These are phyloP conservation scores for Aspergillus awamori DNA, from an alignment of 2,329 filamentous ascomycete species.

Conservation along the genomic window DNA sequence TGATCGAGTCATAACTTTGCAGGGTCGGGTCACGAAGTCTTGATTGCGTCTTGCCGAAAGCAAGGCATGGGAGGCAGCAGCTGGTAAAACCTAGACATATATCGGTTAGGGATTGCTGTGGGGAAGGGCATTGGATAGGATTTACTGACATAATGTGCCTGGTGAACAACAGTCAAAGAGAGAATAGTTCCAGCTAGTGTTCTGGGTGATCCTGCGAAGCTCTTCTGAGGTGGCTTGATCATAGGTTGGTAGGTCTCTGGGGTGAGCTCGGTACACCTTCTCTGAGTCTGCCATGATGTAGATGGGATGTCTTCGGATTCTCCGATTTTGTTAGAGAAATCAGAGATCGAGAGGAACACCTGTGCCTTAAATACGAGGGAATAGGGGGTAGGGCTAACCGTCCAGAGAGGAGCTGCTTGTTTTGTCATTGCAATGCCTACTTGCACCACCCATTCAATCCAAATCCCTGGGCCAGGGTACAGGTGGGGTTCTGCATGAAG, in stretches of 20 bases:
- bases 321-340: too few species aligned
- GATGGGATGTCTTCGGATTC: too few species aligned
- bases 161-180: conserved; percentile 20
- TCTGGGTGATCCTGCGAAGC: conserved; percentile 10
- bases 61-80: conserved; percentile 23
- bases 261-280: conserved; percentile 16
- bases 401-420: too few species aligned
- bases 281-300: conserved; percentile 1
- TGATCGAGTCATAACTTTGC: conserved; percentile 13
- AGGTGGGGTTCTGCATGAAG: too few species aligned
- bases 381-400: too few species aligned
- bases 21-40: conserved; percentile 15
- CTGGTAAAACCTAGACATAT: conserved; percentile 13
- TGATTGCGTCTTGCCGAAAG: conserved; percentile 23
- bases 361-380: too few species aligned
- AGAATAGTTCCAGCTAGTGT: conserved; percentile 21
- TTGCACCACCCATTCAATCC: too few species aligned
- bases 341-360: too few species aligned
- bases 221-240: conserved; percentile 5
- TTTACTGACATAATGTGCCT: conserved; percentile 21
- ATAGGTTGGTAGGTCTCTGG: conserved; percentile 11
- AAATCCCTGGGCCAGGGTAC: too few species aligned
- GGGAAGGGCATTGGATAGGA: not conserved
- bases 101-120: not conserved
- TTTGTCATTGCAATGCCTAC: too few species aligned